A percentile compares a stretch with the other conserved stretches of the same genome.
phyloP scores from a whole-genome alignment of 2,329 filamentous ascomycete genomes.

The Penicillium sp. region DNA sequence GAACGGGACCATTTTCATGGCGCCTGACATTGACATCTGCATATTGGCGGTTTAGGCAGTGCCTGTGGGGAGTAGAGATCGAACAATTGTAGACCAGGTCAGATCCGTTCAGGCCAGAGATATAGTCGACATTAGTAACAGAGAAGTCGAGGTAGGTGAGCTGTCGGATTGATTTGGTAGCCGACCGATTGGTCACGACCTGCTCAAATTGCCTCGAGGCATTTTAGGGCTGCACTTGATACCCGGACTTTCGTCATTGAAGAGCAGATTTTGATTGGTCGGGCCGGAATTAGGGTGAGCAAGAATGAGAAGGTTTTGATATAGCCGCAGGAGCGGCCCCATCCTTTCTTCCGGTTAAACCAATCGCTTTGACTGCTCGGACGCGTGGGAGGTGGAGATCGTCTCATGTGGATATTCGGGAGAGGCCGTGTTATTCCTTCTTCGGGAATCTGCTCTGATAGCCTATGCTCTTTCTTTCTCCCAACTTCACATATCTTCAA shows the following conservation, averaged over 20 bases:
- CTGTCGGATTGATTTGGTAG: neutral
- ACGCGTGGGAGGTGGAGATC: neutral
- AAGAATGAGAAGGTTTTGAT: conserved; percentile 1
- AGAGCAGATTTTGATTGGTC: neutral
- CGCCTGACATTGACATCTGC: conserved; percentile 16
- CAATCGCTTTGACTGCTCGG: neutral
- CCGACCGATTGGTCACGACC: neutral
- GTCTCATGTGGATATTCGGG: neutral
- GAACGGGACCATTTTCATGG: conserved; percentile 20
- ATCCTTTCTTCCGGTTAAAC: neutral
- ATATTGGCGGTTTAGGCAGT: conserved; percentile 3
- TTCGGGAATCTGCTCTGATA: neutral
- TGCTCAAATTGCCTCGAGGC: neutral
- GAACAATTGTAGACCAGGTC: neutral
- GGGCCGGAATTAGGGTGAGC: neutral
- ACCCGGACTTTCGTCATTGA: neutral
- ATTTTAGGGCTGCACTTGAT: neutral
- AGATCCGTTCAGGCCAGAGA: neutral
- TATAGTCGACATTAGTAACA: neutral
- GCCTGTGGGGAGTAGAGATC: neutral
- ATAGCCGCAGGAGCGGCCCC: neutral
- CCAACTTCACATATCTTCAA: neutral
- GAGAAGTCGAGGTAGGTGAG: neutral
- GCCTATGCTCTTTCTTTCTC: neutral
- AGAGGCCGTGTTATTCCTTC: neutral